phyloP scores from a whole-genome alignment of 495 filamentous ascomycete species.

The Glonium stellatum region DNA sequence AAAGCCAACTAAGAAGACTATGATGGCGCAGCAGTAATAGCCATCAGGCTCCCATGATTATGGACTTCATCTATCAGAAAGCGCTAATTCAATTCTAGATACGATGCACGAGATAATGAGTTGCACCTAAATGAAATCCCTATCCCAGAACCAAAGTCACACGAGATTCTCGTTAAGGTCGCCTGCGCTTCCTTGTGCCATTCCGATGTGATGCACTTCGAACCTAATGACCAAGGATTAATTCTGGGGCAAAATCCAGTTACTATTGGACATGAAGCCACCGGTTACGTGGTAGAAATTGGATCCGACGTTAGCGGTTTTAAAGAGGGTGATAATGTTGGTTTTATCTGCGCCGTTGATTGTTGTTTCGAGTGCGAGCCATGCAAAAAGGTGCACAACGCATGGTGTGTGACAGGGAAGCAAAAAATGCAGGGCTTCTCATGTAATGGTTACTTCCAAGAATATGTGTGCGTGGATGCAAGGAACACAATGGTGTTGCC shows the following conservation, averaged over 20 bases:
- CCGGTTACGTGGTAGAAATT: constrained; percentile 22
- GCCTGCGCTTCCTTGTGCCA: constrained; percentile 32
- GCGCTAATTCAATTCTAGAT: no score
- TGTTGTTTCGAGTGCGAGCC: constrained; percentile 31
- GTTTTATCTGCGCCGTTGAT: constrained; percentile 29
- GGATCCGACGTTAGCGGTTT: constrained; percentile 25
- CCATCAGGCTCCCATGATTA: no score
- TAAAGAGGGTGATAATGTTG: constrained; percentile 29
- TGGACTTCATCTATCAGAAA: no score
- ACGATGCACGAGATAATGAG: constrained; percentile 24
- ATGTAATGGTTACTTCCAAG: constrained; percentile 30
- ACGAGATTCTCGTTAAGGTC: constrained; percentile 32
- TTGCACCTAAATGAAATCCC: constrained; percentile 27
- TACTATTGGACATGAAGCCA: constrained; percentile 31
- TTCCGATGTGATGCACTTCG: constrained; percentile 31
- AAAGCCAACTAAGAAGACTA: no score
- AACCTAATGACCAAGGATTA: constrained; percentile 30
- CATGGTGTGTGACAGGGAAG: constrained; percentile 24
- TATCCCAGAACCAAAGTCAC: constrained; percentile 23
- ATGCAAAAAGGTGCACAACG: constrained; percentile 20
- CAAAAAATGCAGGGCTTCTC: constrained; percentile 32
- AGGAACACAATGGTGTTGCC: constrained; percentile 26
- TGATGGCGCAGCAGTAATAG: no score
- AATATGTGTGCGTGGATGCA: constrained; percentile 30
- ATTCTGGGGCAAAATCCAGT: constrained; percentile 24